Base-by-base conservation (phyloP, 495 filamentous ascomycete species). In the Penicillium paradoxum region DNA sequence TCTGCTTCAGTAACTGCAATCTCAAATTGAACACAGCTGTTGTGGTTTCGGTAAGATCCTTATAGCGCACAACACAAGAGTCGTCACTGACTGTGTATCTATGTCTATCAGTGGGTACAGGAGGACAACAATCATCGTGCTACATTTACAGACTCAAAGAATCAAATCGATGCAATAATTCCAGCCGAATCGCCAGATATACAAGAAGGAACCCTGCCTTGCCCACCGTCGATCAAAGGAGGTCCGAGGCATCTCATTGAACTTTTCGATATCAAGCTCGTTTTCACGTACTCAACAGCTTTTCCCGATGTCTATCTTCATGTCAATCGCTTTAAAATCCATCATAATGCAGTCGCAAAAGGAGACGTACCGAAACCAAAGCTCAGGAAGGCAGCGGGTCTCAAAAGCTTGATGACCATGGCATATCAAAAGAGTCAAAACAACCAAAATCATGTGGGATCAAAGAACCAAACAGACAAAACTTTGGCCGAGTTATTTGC, bases 91-190 rank as follows among this genome's bases (percentile, higher is more conserved):
- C 34, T 37, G 18, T 19, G 18, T 14, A 6, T 22, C 9, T 27
- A 5, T 49, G 22, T 42, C 19, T 34, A 9, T 34, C 54, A 67
- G 71, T 69, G 60, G 66, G 53, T 32, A n/a, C 36, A 58, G 33
- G 48, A 50, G 24, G 32, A 66, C 18, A 24, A 49, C 21, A 24
- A 32, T 14, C 33, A 54, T 42, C 15, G 51, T 19, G 58, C 62
- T 14, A 65, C 54, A 7, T 51, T 79, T 44, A 74, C 69, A 19
- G 76, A 79, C 51, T 58, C 65, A 8, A 41, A 60, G 2, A 68
- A 68, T 22, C 67, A 70, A 33, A 68, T 79, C 9, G 63, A 73
- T 19, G 72, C 68, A 9, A 66, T 60, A 15, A 54, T 79, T 38
- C 51, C 66, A 21, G 45, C 34, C 30, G 56, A 64, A 19, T 62